phyloP scores from a whole-genome alignment of 495 filamentous ascomycete genomes.

The Daldinia caldariorum region DNA sequence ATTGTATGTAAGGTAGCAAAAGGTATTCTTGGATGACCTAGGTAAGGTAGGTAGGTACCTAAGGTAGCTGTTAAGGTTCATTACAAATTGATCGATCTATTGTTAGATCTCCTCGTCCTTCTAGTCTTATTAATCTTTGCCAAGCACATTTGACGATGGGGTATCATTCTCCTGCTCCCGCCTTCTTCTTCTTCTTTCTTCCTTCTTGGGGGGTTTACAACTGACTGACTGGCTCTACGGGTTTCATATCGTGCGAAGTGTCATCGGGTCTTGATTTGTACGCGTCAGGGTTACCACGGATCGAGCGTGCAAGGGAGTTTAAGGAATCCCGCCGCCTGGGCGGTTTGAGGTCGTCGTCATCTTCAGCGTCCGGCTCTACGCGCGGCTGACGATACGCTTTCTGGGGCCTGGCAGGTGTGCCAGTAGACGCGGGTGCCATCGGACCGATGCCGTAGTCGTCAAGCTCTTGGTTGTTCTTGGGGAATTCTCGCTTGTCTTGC shows the following conservation, averaged over 20 bases:
- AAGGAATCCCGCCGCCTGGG: conserved; percentile 34
- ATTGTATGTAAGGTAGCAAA: not conserved
- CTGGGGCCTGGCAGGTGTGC: conserved; percentile 27
- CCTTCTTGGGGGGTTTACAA: conserved; percentile 16
- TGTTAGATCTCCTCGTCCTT: not conserved
- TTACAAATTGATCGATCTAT: conserved; percentile 15
- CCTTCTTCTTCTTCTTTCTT: not conserved
- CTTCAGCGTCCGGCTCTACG: conserved; percentile 17
- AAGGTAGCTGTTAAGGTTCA: no score
- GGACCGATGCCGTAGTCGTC: conserved; percentile 46
- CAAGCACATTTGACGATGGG: conserved; percentile 10
- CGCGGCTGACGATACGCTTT: conserved; percentile 31
- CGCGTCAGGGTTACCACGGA: conserved; percentile 38
- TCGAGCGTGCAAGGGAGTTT: conserved; percentile 38
- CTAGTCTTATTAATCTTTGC: conserved; percentile 5
- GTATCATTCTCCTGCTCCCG: conserved; percentile 18
- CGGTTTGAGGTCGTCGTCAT: conserved; percentile 17
- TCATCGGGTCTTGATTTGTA: conserved; percentile 38
- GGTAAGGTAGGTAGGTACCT: conserved; percentile 29
- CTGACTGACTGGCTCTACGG: conserved; percentile 43
- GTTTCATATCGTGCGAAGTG: conserved; percentile 43
- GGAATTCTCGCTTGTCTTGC: conserved; percentile 41
- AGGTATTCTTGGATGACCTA: not conserved
- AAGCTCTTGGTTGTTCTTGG: conserved; percentile 47
- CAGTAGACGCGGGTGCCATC: conserved; percentile 7